phyloP scores from a whole-genome alignment of 352 stramenopile species.

The Globisporangium alternatum region DNA sequence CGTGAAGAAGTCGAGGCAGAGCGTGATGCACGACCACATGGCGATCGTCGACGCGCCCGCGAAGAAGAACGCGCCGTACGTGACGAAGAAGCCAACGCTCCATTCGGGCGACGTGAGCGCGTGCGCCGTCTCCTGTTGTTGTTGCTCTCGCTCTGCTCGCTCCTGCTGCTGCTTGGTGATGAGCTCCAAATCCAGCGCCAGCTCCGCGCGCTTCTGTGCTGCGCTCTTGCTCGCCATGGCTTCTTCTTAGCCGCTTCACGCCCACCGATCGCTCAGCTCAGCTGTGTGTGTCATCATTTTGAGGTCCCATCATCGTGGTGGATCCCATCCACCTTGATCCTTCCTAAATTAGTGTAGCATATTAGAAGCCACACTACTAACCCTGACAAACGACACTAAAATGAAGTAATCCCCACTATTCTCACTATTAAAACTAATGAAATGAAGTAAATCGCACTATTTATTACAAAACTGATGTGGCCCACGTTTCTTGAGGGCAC shows the following conservation, averaged over 20 bases:
- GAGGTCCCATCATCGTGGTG: neutral
- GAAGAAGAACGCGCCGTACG: constrained; percentile 79
- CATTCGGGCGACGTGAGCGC: constrained; percentile 11
- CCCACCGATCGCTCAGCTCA: neutral
- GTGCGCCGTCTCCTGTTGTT: neutral
- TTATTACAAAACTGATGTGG: neutral
- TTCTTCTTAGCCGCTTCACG: constrained; percentile 1
- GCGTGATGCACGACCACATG: constrained; percentile 76
- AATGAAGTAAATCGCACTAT: neutral
- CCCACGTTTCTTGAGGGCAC: neutral
- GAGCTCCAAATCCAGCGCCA: constrained; percentile 11
- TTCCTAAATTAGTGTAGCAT: neutral
- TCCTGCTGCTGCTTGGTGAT: constrained; percentile 8
- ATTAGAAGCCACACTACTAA: neutral
- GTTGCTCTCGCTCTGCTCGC: neutral
- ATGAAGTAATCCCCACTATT: too few relatives aligned
- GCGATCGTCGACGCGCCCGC: constrained; percentile 60
- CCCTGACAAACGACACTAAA: neutral
- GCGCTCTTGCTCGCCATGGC: neutral
- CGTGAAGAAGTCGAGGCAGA: constrained; percentile 74
- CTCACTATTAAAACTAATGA: too few relatives aligned
- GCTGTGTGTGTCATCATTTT: neutral
- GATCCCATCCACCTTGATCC: neutral
- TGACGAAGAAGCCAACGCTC: constrained; percentile 49
- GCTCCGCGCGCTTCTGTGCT: neutral